Evolutionary conservation across 768 basidiomycete genomes (phyloP).

Genomic region (Myochromella boudieri): DNA sequence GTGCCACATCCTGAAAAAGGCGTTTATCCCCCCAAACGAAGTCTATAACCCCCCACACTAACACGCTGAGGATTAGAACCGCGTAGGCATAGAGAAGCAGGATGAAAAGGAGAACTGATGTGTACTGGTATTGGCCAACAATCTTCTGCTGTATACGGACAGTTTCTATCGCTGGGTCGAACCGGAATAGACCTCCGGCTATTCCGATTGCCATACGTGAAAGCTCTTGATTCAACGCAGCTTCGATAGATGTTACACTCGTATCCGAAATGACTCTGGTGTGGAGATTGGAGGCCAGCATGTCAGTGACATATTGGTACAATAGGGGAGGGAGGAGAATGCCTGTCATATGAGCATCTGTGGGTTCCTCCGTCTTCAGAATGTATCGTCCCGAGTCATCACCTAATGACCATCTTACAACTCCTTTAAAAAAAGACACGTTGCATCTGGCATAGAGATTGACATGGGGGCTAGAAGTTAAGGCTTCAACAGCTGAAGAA

Average conservation of each 20-base stretch:
- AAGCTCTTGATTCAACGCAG: conserved; percentile 2
- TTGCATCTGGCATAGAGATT: background rate
- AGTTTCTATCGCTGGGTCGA: background rate
- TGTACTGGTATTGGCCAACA: background rate
- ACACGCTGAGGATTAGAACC: background rate
- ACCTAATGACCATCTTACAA: background rate
- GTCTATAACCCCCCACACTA: background rate
- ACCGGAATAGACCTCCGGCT: background rate
- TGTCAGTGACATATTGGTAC: conserved; percentile 1
- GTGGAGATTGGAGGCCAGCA: background rate
- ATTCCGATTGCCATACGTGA: conserved; percentile 1
- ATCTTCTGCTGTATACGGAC: background rate
- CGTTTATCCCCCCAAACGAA: background rate
- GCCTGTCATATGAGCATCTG: background rate
- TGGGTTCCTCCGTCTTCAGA: background rate
- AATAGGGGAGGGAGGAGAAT: background rate
- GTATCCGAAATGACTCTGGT: background rate
- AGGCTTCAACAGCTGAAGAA: background rate
- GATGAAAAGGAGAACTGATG: background rate
- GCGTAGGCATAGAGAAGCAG: background rate
- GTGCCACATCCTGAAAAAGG: background rate
- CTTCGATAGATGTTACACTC: background rate
- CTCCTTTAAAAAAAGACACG: background rate
- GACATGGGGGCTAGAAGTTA: background rate
- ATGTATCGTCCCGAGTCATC: background rate